Evolutionary conservation across 176 grass and related monocot species (phyloP), one percentile per base, ranked within the genome.

Genomic region (Pontederia crassipes): DNA sequence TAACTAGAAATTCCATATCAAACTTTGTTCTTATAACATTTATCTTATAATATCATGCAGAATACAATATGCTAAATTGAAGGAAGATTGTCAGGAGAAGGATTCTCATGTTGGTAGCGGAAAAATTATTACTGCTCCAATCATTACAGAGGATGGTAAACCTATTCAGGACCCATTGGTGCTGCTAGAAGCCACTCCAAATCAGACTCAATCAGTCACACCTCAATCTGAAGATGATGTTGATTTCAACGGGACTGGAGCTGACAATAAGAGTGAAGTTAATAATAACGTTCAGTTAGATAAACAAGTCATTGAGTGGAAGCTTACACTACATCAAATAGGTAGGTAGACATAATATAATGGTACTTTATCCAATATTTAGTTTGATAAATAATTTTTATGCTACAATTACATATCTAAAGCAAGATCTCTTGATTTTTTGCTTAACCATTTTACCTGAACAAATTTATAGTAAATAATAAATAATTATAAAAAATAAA

Each of bases 81-180:
- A 98, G 74, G 83, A 98, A 73, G 93, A 85, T 2, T 98, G 93
- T 35, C 69, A 59, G 29, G 60, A 81, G 51, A 89, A 82, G 84
- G 93, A 98, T 83, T 87, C 84, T 65, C 93, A 98, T 89, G 93
- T 98, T 78, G 93, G 93, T 50, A 92, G 88, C 20, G 93, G 93
- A 45, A 92, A 74, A 72, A 66, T 98, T 65, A 80, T 98, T 52
- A 98, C 93, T 61, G 87, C 93, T 57, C 93, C 93, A 68, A 62
- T 98, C 54, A 79, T 98, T 57, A 89, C 88, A 16, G 93, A 98
- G 61, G 81, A 92, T 69, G 93, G 93, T 8, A 56, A 68, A 65
- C 84, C 93, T 63, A 98, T 98, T 67, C 83, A 77, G 70, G 93
- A 98, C 67, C 93, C 93, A 18, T 80, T 98, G 65, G 93, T 98